These are phyloP conservation scores for Strigomonas oncopelti DNA, from an alignment of 208 protist species.

Conservation along the genomic window DNA sequence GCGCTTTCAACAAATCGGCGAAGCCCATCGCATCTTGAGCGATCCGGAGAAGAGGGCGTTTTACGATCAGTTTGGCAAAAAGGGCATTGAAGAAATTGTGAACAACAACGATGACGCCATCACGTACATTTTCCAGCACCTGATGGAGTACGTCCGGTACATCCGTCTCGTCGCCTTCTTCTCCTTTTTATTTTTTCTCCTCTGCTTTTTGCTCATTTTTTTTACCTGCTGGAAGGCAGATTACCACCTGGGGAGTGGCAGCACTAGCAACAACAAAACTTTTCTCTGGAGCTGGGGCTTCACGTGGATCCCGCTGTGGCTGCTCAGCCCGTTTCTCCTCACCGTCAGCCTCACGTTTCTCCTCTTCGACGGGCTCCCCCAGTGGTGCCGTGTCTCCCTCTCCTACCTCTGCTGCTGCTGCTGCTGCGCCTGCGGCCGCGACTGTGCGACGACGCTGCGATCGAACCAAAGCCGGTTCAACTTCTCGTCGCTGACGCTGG, in stretches of 20 bases:
- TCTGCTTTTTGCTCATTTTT: slow-evolving; percentile 18
- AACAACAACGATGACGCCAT: slow-evolving; percentile 20
- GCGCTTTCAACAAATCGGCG: slow-evolving; percentile 88
- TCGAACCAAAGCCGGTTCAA: slow-evolving; percentile 17
- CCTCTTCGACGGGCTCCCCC: neutral
- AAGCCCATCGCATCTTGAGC: slow-evolving; percentile 96
- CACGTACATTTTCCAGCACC: no score
- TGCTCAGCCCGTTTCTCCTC: neutral
- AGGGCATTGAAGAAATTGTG: slow-evolving; percentile 87
- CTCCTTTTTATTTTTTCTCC: slow-evolving; percentile 11
- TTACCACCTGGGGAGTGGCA: neutral
- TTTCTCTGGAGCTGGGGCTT: no score
- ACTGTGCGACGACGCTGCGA: slow-evolving; percentile 17
- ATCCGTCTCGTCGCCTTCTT: slow-evolving; percentile 6
- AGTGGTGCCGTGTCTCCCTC: slow-evolving; percentile 21
- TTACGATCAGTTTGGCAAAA: slow-evolving; percentile 96
- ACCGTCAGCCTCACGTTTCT: neutral
- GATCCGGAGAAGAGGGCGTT: slow-evolving; percentile 92
- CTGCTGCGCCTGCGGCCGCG: slow-evolving; percentile 25
- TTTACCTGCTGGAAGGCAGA: slow-evolving; percentile 27
- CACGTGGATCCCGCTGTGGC: neutral
- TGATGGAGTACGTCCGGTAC: no score
- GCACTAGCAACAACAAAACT: no score
- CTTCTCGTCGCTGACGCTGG: slow-evolving; percentile 16
- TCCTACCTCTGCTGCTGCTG: slow-evolving; percentile 38